Base-by-base conservation (phyloP, 2,329 filamentous ascomycete genomes). In the Trichoderma afroharzianum region DNA sequence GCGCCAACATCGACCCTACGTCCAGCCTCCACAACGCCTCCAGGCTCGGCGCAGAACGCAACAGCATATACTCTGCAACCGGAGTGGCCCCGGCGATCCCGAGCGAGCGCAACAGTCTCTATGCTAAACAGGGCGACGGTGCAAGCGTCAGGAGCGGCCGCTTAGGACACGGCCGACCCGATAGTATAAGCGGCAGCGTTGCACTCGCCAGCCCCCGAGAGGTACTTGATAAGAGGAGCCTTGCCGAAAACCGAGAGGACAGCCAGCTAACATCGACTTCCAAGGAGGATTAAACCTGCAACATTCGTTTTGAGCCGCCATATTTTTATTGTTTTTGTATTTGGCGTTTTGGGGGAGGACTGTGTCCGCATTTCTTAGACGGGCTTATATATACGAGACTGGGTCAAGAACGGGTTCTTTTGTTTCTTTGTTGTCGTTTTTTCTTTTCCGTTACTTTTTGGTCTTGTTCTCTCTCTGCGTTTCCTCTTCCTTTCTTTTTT, bases 91-190 rank as follows among this genome's bases (percentile, higher is more conserved):
- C 91, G 6, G 87, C 89, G 14, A 81, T 93, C 8, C 84, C 88
- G 7, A 92, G 91, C 71, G 95, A 97, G 77, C 87, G 95, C 63
- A 95, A 92, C 79, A 97, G 93, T 81, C 88, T 92, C 74, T 95
- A 97, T 77, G 89, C 92, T 32, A 89, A 89, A 72, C 84, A 86
- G 61, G 89, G 87, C 6, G 93, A 97, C 75, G 92, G 88, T 1
- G 90, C 90, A 11, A 97, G 94, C 77, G 84, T 97, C 33, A 88
- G 93, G 68, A 97, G 93, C 79, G 93, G 93, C 0, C 82, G 92
- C 1, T 80, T 93, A 3, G 92, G 93, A 0, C 95, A 97, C 79
- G 89, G 88, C 2, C 88, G 93, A 73, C 91, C 93, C 63, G 94
- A 97, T 79, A 97, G 94, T 81, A 89, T 95, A 69, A 92, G 86